Conservation (phyloP, 163 green algal species). For the Chlamydomonas reinhardtii region DNA sequence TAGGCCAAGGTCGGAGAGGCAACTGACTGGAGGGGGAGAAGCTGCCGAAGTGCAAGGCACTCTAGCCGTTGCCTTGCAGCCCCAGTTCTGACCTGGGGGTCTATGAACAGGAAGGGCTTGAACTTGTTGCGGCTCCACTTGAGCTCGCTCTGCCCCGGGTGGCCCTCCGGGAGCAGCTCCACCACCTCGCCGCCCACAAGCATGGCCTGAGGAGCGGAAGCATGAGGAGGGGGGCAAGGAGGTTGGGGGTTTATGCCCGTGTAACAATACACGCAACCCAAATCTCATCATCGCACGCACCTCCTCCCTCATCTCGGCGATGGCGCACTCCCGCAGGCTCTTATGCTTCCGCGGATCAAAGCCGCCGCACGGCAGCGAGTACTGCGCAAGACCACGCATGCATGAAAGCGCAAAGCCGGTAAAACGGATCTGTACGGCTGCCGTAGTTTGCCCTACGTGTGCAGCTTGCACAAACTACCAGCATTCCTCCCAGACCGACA, state of each 20-base stretch:
- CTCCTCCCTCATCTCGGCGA: slow-evolving; percentile 89
- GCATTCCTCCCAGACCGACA: too few relatives aligned
- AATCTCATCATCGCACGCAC: slow-evolving; percentile 25
- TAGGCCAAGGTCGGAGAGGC: too few relatives aligned
- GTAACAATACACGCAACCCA: too few relatives aligned
- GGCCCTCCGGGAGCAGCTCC: slow-evolving; percentile 70
- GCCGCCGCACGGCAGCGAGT: slow-evolving; percentile 81
- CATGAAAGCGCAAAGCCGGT: too few relatives aligned
- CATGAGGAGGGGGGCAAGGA: too few relatives aligned
- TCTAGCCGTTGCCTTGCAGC: too few relatives aligned
- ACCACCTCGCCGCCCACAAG: slow-evolving; percentile 77
- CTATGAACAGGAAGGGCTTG: slow-evolving; percentile 46
- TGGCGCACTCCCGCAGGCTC: slow-evolving; percentile 68
- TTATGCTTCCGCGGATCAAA: slow-evolving; percentile 77
- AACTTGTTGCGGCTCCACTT: slow-evolving; percentile 92
- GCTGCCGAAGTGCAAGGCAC: not conserved
- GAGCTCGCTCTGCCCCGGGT: slow-evolving; percentile 85
- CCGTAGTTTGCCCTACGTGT: too few relatives aligned
- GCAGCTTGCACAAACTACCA: too few relatives aligned
- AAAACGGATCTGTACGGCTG: too few relatives aligned
- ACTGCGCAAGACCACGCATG: slow-evolving; percentile 62
- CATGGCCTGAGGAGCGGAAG: slow-evolving; percentile 65
- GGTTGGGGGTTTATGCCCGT: too few relatives aligned
- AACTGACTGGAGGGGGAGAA: too few relatives aligned
- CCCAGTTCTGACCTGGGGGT: not conserved